Base-by-base conservation (phyloP, 2,329 filamentous ascomycete genomes). In the Xylariaceae sp. region DNA sequence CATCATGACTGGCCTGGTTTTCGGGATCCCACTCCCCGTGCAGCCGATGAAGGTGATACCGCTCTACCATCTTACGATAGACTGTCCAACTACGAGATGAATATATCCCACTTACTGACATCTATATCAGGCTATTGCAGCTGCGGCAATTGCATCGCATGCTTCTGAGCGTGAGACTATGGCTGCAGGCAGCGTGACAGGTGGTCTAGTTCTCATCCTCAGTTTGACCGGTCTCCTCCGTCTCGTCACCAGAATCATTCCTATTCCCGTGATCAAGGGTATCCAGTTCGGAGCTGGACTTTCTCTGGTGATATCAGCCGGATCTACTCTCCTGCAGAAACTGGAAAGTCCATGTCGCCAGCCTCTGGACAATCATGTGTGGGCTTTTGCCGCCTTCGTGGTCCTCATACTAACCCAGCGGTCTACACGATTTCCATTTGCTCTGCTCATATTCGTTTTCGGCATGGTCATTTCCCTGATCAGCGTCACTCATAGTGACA, bases 231-330 rank as follows among this genome's bases (percentile, higher is more conserved):
- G 93, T 0, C 75, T 94, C n/a, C 78, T 97, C 37, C 81, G 80
- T 59, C 88, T 86, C 80, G 86, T 90, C 55, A 87, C 89, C 7
- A 76, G 79, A n/a, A 79, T 86, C 11, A 88, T 95, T 7, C 93
- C 93, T 0, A 84, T 92, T 11, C 90, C 92, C 0, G 88, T 97
- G 0, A 87, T 97, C 56, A 96, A 96, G 72, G 93, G 93, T 35
- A 97, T 97, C 65, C 94, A 97, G 74, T 85, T 97, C 52, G 93
- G 93, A 44, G 93, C 93, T 3, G 93, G 93, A 1, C 78, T 97
- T 52, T 91, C 88, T 13, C 81, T 97, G 13, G 83, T 92, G 56
- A 81, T 96, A 59, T 88, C 89, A 10, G 90, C 91, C 6, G 91
- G 90, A 2, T 78, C 80, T 0, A 82, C 78, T 51, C 80, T 95